These are phyloP conservation scores for Botrytis aclada DNA, from an alignment of 2,329 filamentous ascomycete genomes.

Conservation along the genomic window DNA sequence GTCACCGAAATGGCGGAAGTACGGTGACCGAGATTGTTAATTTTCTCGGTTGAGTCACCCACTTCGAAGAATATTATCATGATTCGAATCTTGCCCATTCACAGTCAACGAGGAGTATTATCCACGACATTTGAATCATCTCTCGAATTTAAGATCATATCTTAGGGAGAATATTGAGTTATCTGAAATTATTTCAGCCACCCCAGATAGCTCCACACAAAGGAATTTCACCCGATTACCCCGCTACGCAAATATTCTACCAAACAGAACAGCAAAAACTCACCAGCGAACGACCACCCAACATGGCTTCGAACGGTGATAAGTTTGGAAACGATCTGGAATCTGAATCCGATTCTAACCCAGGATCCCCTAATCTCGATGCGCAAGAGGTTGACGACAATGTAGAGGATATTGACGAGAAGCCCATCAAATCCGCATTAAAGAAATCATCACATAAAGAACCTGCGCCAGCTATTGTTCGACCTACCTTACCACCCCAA, in stretches of 20 bases:
- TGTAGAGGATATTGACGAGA: slow-evolving; percentile 55
- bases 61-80: slow-evolving; percentile 21
- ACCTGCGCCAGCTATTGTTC: slow-evolving; percentile 55
- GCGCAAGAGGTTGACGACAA: slow-evolving; percentile 56
- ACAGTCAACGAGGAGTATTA: slow-evolving; percentile 4
- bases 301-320: slow-evolving; percentile 49
- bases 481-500: slow-evolving; percentile 77
- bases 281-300: slow-evolving; percentile 28
- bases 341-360: slow-evolving; percentile 57
- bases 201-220: background rate
- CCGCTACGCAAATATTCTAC: slow-evolving; percentile 22
- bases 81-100: slow-evolving; percentile 9
- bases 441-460: slow-evolving; percentile 67
- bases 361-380: slow-evolving; percentile 53
- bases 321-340: slow-evolving; percentile 71
- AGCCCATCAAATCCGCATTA: slow-evolving; percentile 77
- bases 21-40: slow-evolving; percentile 15
- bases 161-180: background rate
- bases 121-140: slow-evolving; percentile 4
- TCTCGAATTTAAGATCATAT: slow-evolving; percentile 2
- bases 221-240: slow-evolving; percentile 12
- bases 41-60: slow-evolving; percentile 22
- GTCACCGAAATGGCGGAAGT: background rate
- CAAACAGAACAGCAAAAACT: slow-evolving; percentile 14
- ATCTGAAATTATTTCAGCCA: background rate